Percentiles rank a stretch among this genome's conserved stretches.
Conservation (phyloP, 257 asterid genomes). For the Vinca minor region DNA sequence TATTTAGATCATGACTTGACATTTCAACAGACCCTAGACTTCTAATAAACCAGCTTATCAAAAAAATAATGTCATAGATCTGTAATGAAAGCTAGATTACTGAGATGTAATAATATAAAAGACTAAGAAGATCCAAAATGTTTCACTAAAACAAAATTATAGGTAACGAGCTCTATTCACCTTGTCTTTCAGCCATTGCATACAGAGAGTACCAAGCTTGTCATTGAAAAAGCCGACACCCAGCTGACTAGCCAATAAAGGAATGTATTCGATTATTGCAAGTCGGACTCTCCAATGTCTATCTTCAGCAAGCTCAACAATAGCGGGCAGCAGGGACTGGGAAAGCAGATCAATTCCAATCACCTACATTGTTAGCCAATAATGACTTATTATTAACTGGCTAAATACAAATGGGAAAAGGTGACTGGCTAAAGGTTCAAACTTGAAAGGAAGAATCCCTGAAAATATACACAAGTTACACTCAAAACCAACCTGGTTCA, state of each 20-base stretch:
- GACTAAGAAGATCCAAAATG: no score
- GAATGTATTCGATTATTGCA: slow-evolving; percentile 76
- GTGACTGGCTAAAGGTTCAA: neutral
- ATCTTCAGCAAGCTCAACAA: slow-evolving; percentile 84
- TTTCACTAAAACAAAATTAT: no score
- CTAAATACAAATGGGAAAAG: neutral
- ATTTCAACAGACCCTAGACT: neutral
- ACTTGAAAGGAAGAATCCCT: neutral
- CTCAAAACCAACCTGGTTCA: slow-evolving; percentile 52
- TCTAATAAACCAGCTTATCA: slow-evolving; percentile 2
- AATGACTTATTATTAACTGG: slow-evolving; percentile 3
- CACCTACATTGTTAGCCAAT: slow-evolving; percentile 36
- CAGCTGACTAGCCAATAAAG: slow-evolving; percentile 70
- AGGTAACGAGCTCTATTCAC: no score
- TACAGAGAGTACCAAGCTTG: slow-evolving; percentile 80
- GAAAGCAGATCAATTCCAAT: slow-evolving; percentile 72
- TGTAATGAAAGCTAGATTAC: neutral
- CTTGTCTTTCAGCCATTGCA: slow-evolving; percentile 90
- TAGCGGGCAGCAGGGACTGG: slow-evolving; percentile 73
- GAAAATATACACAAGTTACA: neutral
- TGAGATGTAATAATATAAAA: neutral
- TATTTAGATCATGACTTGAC: neutral
- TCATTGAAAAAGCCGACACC: slow-evolving; percentile 78
- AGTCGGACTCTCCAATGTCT: slow-evolving; percentile 87
- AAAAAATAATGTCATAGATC: neutral